These are phyloP conservation scores for Pyropia yezoensis DNA, from an alignment of 23 red algal genomes.

Conservation along the genomic window DNA sequence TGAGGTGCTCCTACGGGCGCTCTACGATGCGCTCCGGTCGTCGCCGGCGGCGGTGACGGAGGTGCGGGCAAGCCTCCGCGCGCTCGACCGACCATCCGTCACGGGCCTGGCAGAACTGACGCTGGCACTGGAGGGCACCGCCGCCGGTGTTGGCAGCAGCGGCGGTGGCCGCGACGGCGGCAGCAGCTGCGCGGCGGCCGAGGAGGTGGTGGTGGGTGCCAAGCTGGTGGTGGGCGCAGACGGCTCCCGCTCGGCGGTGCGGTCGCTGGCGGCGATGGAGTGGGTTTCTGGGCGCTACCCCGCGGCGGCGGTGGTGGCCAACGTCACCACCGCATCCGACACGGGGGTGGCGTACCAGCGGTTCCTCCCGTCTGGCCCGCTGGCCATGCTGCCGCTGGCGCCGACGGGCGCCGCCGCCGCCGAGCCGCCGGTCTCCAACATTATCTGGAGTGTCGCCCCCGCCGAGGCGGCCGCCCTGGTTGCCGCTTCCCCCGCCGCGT, in stretches of 20 bases:
- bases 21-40: conserved; percentile 7
- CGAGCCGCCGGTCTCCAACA: conserved; percentile 32
- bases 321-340: conserved; percentile 29
- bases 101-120: neutral
- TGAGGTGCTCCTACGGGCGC: conserved; percentile 32
- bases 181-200: too few species aligned
- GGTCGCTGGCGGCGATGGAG: conserved; percentile 29
- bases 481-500: conserved; percentile 20
- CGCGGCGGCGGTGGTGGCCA: conserved; percentile 73
- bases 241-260: conserved; percentile 58
- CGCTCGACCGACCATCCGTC: neutral
- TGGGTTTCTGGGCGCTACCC: conserved; percentile 54
- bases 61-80: neutral
- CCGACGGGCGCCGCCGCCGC: conserved; percentile 11
- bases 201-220: neutral
- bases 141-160: too few species aligned
- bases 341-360: conserved; percentile 60
- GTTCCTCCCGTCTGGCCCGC: conserved; percentile 75
- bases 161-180: too few species aligned
- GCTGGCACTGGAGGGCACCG: neutral
- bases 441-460: conserved; percentile 81
- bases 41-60: neutral
- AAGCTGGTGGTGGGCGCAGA: conserved; percentile 70
- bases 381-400: conserved; percentile 77
- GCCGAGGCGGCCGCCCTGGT: conserved; percentile 57